Evolutionary conservation across 176 grass and related monocot genomes (phyloP), one percentile per base, ranked within the genome.

Genomic region (Hsuehochloa calcarea): DNA sequence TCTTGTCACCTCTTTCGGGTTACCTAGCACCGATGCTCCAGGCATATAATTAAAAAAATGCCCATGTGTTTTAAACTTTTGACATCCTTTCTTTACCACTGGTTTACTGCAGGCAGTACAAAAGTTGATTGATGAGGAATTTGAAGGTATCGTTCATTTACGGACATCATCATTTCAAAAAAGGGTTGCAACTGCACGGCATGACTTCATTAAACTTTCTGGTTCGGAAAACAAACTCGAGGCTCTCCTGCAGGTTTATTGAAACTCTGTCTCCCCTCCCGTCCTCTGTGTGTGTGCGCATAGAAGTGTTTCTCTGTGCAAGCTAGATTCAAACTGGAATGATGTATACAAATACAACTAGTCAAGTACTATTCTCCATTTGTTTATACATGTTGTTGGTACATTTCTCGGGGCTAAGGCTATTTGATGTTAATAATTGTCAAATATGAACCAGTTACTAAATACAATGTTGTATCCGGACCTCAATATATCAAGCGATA

Each of bases 191-290:
- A 95, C 96, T 44, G 96, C 96, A 86, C 80, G 93, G 0, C 93
- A 98, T 89, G 96, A 98, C 75, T 98, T 98, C 64, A 95, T 98
- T 38, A 98, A 98, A 78, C 88, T 98, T 75, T 88, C 91, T 85
- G 93, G 93, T 58, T 72, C 91, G 8, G 93, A 98, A 84, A 95
- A 98, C 80, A 98, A 98, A 85, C 96, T 94, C 12, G 96, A 98
- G 73, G 91, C 96, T 86, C 96, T 98, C 84, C 74, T 94, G 39
- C 93, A 98, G 96, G 96, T 98, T 60, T 60, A 22, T 69, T 80
- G 6, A 65, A 82, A 81, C 70, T 31, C 61, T 77, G 44, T 74
- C 54, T 72, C 34, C 49, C 78, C 67, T 46, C 54, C 23, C 41
- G 29, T 66, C 22, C 4, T 65, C 56, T 82, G 26, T 75, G 1